phyloP scores from a whole-genome alignment of 1,139 yeast genomes.

The Lodderomyces beijingensis region DNA sequence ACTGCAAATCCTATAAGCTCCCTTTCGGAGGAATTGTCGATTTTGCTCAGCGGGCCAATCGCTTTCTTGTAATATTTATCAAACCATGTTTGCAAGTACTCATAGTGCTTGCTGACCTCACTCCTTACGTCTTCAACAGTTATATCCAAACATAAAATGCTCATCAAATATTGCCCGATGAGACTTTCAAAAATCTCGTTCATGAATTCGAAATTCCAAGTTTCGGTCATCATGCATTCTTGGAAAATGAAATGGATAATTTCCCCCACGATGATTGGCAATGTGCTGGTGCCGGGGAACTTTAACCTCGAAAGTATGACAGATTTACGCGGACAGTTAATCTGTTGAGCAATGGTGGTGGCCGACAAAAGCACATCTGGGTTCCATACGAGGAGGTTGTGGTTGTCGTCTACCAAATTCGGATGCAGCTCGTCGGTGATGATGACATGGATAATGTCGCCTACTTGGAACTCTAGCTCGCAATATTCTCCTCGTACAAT shows the following conservation, averaged over 20 bases:
- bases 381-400: constrained; percentile 66
- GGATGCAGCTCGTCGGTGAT: constrained; percentile 36
- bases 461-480: constrained; percentile 33
- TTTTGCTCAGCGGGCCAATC: constrained; percentile 19
- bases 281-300: constrained; percentile 52
- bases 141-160: constrained; percentile 56
- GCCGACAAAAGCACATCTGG: constrained; percentile 84
- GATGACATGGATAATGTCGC: constrained; percentile 62
- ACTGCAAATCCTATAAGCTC: constrained; percentile 45
- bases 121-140: constrained; percentile 40
- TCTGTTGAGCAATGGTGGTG: constrained; percentile 73
- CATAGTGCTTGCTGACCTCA: constrained; percentile 46
- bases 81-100: constrained; percentile 64
- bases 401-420: constrained; percentile 49
- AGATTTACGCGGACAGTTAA: constrained; percentile 68
- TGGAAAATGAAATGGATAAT: constrained; percentile 81
- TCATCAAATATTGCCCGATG: constrained; percentile 40
- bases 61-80: constrained; percentile 35
- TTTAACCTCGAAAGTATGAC: constrained; percentile 53
- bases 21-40: constrained; percentile 37
- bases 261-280: constrained; percentile 69
- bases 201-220: constrained; percentile 44
- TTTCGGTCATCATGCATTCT: constrained; percentile 46
- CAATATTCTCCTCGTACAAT: constrained; percentile 49
- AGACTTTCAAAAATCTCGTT: constrained; percentile 40